These are phyloP conservation scores for Tephrocybe sp. DNA, from an alignment of 768 basidiomycete genomes.

Conservation along the genomic window DNA sequence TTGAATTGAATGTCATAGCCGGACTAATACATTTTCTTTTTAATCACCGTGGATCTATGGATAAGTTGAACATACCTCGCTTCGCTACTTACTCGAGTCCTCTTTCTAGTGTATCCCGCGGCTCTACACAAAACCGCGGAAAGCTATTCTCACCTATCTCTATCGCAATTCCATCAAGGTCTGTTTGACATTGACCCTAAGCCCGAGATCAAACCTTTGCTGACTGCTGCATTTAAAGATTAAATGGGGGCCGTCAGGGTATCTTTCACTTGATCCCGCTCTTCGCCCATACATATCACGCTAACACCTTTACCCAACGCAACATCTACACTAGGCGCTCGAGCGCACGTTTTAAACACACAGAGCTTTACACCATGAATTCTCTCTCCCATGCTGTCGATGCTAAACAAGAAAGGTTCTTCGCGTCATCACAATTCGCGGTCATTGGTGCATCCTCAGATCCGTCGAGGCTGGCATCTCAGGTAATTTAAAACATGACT, in stretches of 20 bases:
- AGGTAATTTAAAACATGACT: constrained; percentile 6
- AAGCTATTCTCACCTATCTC: neutral
- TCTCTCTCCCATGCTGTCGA: neutral
- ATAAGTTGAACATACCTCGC: neutral
- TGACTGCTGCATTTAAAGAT: neutral
- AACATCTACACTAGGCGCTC: neutral
- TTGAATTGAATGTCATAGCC: constrained; percentile 1
- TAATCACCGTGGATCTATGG: constrained; percentile 11
- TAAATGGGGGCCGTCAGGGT: neutral
- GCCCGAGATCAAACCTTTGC: constrained; percentile 11
- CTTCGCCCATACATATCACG: neutral
- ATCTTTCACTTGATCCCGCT: neutral
- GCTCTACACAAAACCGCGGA: constrained; percentile 5
- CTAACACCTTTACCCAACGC: neutral
- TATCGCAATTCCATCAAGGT: constrained; percentile 6
- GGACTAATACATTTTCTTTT: constrained; percentile 1
- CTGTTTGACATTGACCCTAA: constrained; percentile 9
- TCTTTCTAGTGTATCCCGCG: constrained; percentile 7
- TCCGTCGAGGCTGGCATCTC: constrained; percentile 12
- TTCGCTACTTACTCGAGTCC: neutral
- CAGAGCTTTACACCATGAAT: neutral
- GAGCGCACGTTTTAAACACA: too few species aligned
- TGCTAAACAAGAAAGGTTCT: constrained; percentile 16
- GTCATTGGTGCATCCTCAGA: constrained; percentile 19
- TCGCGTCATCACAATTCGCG: constrained; percentile 18